Percentiles rank a stretch among this genome's conserved stretches.
Evolutionary conservation across 2,329 filamentous ascomycete genomes (phyloP).

Genomic region (Colletotrichum theobromicola): DNA sequence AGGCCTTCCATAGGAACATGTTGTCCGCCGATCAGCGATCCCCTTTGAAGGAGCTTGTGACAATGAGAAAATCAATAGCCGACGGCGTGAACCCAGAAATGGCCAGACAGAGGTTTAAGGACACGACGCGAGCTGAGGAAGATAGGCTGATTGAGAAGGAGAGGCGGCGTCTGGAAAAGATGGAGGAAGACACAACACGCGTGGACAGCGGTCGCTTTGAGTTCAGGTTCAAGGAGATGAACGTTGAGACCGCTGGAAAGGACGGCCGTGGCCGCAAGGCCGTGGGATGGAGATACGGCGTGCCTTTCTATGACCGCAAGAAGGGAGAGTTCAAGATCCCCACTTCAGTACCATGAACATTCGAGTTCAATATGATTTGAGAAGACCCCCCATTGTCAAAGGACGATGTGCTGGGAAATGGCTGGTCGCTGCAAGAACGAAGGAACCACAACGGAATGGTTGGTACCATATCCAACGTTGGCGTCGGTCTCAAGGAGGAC

Average conservation of each 20-base stretch:
- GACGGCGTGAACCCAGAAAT: conserved; percentile 40
- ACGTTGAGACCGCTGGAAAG: conserved; percentile 60
- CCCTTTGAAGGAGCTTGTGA: conserved; percentile 66
- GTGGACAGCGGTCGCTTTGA: conserved; percentile 61
- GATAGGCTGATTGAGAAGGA: conserved; percentile 40
- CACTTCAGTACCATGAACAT: conserved; percentile 58
- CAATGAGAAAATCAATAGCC: conserved; percentile 55
- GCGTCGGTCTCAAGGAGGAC: background rate
- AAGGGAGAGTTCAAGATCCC: conserved; percentile 72
- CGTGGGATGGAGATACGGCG: conserved; percentile 69
- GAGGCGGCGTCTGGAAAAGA: conserved; percentile 35
- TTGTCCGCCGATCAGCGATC: conserved; percentile 66
- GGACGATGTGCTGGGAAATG: background rate
- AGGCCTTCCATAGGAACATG: conserved; percentile 65
- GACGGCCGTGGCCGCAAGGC: conserved; percentile 56
- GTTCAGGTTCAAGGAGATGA: conserved; percentile 67
- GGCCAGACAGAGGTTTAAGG: conserved; percentile 44
- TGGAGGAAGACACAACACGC: conserved; percentile 46
- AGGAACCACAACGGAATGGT: background rate
- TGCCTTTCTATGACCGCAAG: conserved; percentile 66
- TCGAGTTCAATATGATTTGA: background rate
- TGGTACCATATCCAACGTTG: background rate
- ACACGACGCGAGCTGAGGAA: conserved; percentile 48
- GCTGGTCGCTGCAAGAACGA: background rate
- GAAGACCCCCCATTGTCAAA: background rate